Base-by-base conservation (phyloP, 1,139 yeast species). In the Zygosaccharomyces sapae region DNA sequence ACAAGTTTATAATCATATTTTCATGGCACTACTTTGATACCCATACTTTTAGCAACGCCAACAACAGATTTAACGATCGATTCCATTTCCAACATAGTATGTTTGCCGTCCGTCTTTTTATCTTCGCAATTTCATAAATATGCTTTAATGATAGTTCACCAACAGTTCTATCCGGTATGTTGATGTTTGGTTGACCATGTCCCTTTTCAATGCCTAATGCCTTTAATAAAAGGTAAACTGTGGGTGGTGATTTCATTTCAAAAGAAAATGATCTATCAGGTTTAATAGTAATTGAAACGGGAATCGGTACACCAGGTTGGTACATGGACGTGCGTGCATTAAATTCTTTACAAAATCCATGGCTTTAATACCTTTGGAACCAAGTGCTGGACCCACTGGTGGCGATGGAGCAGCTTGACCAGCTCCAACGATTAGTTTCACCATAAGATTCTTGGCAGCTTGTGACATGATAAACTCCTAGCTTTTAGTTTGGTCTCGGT, bases 371-470 rank as follows among this genome's bases (percentile, higher is more conserved):
- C 98, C 99, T 67, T 92, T 90, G 51, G 98, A 92, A 56, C 98
- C 99, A 48, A 92, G 74, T 0, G 98, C 98, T 34, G 99, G 99
- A 55, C 99, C 98, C 19, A 92, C 97, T 5, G 99, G 99, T 31
- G 99, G 99, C 1, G 96, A 85, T 37, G 99, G 98, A 0, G 97
- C 94, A 0, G 99, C 99, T 66, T 89, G 89, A 5, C 97, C 97
- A 3, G 98, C 98, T n/a, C 94, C 96, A 4, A 92, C 97, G 49
- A 92, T 83, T 55, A 92, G 79, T 69, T 90, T 92, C 49, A 92
- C 89, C 59, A 90, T 68, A 45, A 85, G 77, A 42, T 62, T 63
- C 48, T 61, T 64, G 5, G 58, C 55, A 18, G 57, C 52, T 47
- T 57, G 63, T 22, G 67, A 63, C 67, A 63, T 63, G 10, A 27